These are phyloP conservation scores for Scopulariopsis brevicaulis DNA, from an alignment of 2,329 filamentous ascomycete genomes.

Conservation along the genomic window DNA sequence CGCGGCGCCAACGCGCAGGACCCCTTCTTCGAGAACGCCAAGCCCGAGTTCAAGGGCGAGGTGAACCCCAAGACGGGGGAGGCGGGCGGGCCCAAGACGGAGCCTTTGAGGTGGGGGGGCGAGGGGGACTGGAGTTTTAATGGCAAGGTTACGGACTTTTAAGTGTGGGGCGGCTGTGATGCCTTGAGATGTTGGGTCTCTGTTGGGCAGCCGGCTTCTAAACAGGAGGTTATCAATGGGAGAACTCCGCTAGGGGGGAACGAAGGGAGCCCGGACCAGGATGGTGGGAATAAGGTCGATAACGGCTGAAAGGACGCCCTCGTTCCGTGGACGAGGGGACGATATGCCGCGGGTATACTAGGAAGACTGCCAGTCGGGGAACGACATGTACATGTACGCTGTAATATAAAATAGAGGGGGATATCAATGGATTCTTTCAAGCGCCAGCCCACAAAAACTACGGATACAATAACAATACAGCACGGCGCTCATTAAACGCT, in stretches of 20 bases:
- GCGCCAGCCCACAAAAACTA: neutral
- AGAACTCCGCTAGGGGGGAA: no score
- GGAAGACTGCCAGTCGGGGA: no score
- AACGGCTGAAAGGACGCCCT: no score
- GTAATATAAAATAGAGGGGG: neutral
- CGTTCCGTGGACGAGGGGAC: no score
- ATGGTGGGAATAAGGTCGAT: no score
- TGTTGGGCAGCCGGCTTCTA: neutral
- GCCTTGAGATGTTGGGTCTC: neutral
- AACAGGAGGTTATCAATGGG: neutral
- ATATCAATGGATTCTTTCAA: no score
- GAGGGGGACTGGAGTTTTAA: constrained; percentile 83
- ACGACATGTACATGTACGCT: neutral
- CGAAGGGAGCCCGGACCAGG: no score
- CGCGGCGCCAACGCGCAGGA: constrained; percentile 42
- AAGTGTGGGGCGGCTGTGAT: constrained; percentile 4
- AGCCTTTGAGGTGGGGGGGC: constrained; percentile 79
- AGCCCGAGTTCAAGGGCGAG: constrained; percentile 89
- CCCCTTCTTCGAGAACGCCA: constrained; percentile 62
- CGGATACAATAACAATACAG: neutral
- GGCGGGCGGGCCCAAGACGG: constrained; percentile 93
- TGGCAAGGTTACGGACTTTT: constrained; percentile 88
- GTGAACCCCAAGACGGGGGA: constrained; percentile 89
- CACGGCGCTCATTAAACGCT: neutral
- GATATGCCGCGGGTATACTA: neutral